These are phyloP conservation scores for Sclerotinia minor DNA, from an alignment of 2,329 filamentous ascomycete genomes.

Conservation along the genomic window DNA sequence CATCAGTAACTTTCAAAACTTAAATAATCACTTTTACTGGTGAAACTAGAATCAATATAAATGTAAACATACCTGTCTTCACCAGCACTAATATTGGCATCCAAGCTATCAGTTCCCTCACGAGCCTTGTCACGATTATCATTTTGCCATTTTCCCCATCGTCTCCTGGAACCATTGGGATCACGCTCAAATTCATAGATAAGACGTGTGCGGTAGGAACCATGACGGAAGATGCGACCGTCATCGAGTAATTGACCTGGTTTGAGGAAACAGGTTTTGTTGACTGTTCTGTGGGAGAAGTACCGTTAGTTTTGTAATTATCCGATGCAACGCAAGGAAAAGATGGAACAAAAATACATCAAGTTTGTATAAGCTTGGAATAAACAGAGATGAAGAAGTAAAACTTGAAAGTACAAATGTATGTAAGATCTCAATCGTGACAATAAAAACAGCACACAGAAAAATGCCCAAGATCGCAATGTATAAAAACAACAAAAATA, in stretches of 20 bases:
- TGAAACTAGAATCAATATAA: neutral
- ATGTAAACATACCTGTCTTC: neutral
- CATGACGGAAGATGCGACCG: constrained; percentile 2
- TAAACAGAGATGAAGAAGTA: neutral
- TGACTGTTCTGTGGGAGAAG: neutral
- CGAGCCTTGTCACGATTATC: neutral
- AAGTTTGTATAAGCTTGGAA: fast-evolving
- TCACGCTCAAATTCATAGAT: constrained; percentile 2
- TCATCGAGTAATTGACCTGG: neutral
- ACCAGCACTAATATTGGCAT: neutral
- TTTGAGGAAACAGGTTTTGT: neutral
- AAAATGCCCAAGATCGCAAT: neutral
- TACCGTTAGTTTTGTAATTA: neutral
- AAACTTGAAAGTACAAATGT: neutral
- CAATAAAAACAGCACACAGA: neutral
- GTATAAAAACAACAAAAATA: no score
- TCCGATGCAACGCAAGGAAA: fast-evolving
- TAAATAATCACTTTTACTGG: neutral
- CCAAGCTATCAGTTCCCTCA: neutral
- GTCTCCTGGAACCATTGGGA: neutral
- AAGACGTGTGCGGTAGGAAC: neutral
- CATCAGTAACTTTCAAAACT: neutral
- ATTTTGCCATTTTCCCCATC: neutral
- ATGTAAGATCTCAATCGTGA: neutral
- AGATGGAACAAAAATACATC: neutral